Evolutionary conservation across 495 filamentous ascomycete species (phyloP).

Genomic region (Xylaria palmicola): DNA sequence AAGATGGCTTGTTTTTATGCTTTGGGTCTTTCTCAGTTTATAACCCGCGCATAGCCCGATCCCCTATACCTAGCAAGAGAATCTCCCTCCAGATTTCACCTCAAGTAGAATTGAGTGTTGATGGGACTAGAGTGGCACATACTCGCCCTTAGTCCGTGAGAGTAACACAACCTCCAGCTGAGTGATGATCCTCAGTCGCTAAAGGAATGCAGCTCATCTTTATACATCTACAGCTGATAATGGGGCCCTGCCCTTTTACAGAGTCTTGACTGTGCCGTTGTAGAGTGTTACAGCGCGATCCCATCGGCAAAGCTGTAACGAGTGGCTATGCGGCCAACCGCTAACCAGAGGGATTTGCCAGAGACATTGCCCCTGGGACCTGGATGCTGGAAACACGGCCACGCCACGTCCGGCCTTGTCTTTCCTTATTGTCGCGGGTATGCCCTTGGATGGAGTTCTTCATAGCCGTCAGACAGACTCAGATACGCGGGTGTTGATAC

Average conservation of each 20-base stretch:
- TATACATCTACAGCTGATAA: background rate
- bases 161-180: constrained; percentile 4
- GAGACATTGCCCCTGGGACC: constrained; percentile 15
- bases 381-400: constrained; percentile 7
- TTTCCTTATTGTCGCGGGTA: constrained; percentile 14
- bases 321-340: constrained; percentile 12
- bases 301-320: constrained; percentile 13
- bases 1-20: too few species aligned
- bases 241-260: background rate
- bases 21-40: too few species aligned
- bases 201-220: background rate
- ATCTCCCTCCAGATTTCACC: too few species aligned
- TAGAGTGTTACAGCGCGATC: background rate
- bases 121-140: background rate
- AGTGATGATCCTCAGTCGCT: background rate
- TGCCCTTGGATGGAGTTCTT: background rate
- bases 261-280: background rate
- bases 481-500: background rate
- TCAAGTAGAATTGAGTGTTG: too few species aligned
- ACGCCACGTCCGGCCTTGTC: constrained; percentile 12
- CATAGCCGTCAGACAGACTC: constrained; percentile 9
- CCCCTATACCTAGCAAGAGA: too few species aligned
- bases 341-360: background rate
- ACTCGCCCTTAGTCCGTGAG: background rate
- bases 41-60: too few species aligned